Evolutionary conservation across 176 grass and related monocot species (phyloP).

Genomic region (Oryza nivara): DNA sequence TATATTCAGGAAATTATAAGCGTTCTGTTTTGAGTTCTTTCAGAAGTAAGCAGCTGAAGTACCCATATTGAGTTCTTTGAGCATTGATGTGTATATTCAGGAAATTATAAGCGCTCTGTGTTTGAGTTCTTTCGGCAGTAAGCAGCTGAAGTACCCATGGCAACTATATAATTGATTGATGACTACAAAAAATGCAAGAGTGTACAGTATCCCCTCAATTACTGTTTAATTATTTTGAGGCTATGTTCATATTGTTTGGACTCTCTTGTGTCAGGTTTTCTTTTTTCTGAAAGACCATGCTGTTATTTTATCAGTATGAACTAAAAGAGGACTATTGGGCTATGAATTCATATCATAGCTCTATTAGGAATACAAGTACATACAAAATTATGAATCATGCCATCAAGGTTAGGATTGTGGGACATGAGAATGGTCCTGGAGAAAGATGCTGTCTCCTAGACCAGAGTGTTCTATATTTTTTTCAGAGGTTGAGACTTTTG

Average conservation of each 20-base stretch:
- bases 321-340: not conserved
- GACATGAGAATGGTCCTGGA: not conserved
- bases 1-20: not conserved
- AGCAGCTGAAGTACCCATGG: too few relatives aligned
- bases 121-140: too few relatives aligned
- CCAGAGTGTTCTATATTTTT: not conserved
- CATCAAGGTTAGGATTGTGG: not conserved
- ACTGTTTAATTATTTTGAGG: not conserved
- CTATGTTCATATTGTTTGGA: not conserved
- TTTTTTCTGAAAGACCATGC: not conserved
- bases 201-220: not conserved
- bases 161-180: too few relatives aligned
- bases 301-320: slow-evolving; percentile 17
- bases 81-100: too few relatives aligned
- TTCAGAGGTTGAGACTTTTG: slow-evolving; percentile 2
- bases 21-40: not conserved
- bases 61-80: too few relatives aligned
- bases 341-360: not conserved
- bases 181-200: slow-evolving; percentile 26
- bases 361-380: not conserved
- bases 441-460: not conserved
- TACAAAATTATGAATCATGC: not conserved
- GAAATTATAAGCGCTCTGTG: too few relatives aligned
- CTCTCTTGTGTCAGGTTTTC: not conserved
- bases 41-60: too few relatives aligned